These are phyloP conservation scores for Aspergillus ellipticus DNA, from an alignment of 495 filamentous ascomycete species.

Conservation along the genomic window DNA sequence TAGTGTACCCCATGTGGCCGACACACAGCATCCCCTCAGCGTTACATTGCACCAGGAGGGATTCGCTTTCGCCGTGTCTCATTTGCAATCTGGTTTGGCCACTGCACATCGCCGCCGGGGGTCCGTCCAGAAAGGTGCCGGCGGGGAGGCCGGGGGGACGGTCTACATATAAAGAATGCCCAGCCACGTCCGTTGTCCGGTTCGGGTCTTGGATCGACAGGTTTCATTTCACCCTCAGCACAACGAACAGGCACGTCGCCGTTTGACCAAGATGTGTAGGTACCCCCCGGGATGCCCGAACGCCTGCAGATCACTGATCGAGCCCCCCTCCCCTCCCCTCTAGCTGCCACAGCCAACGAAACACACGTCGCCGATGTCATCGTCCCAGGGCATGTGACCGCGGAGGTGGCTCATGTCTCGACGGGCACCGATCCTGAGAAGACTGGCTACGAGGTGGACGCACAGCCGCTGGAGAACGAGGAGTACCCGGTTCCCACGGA, in stretches of 20 bases:
- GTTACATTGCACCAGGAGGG: not conserved
- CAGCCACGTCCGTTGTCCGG: not conserved
- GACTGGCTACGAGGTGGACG: not conserved
- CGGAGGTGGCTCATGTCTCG: not conserved
- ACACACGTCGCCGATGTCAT: not conserved
- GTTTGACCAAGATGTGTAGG: not conserved
- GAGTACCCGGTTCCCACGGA: slow-evolving; percentile 52
- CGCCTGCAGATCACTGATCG: not conserved
- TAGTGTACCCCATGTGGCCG: not conserved
- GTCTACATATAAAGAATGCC: not conserved
- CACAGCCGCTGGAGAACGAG: slow-evolving; percentile 15
- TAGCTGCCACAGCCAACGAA: not conserved
- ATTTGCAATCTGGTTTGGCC: not conserved
- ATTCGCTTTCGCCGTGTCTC: not conserved
- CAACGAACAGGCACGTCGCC: not conserved
- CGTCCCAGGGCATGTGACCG: not conserved
- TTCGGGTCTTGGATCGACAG: not conserved
- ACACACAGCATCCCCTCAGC: not conserved
- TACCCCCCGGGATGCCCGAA: not conserved
- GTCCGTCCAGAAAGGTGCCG: not conserved
- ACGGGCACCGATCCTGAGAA: slow-evolving; percentile 8
- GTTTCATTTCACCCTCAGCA: not conserved
- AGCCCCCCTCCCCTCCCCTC: too few species aligned
- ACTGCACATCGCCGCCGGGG: not conserved
- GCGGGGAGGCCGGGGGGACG: not conserved